Conservation (phyloP, 108 stramenopile species). For the Cyclotella atomus region DNA sequence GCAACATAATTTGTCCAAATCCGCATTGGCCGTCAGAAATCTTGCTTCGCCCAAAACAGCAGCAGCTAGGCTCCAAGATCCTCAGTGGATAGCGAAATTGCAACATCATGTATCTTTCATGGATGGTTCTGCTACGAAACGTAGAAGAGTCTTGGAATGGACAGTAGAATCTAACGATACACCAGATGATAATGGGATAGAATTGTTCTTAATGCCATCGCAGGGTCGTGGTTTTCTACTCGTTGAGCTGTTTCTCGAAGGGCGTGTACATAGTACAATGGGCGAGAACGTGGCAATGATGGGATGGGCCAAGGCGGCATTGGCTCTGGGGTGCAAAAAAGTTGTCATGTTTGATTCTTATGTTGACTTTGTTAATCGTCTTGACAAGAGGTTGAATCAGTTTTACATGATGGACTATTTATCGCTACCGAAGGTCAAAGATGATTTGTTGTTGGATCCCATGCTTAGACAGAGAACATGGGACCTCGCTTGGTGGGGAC, state of each 20-base stretch:
- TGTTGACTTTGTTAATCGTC: background rate
- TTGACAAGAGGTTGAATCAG: background rate
- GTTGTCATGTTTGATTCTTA: background rate
- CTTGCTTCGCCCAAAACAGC: too few relatives aligned
- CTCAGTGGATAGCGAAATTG: too few relatives aligned
- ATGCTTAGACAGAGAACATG: constrained; percentile 3
- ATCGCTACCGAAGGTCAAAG: background rate
- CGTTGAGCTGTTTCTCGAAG: background rate
- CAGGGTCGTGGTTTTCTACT: background rate
- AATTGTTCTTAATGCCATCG: background rate
- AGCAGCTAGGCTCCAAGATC: too few relatives aligned
- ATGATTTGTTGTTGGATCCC: background rate
- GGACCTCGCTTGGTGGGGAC: constrained; percentile 1
- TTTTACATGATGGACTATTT: background rate
- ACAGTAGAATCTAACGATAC: too few relatives aligned
- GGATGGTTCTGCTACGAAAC: too few relatives aligned
- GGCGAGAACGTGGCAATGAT: constrained; percentile 1
- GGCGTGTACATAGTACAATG: background rate
- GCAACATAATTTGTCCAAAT: too few relatives aligned
- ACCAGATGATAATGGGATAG: background rate
- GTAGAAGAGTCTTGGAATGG: too few relatives aligned
- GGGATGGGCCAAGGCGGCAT: background rate
- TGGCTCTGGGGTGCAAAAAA: background rate
- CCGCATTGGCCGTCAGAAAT: too few relatives aligned
- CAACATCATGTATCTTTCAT: too few relatives aligned